Evolutionary conservation across 139 green algal species (phyloP).

Genomic region (Chlorella sp.): DNA sequence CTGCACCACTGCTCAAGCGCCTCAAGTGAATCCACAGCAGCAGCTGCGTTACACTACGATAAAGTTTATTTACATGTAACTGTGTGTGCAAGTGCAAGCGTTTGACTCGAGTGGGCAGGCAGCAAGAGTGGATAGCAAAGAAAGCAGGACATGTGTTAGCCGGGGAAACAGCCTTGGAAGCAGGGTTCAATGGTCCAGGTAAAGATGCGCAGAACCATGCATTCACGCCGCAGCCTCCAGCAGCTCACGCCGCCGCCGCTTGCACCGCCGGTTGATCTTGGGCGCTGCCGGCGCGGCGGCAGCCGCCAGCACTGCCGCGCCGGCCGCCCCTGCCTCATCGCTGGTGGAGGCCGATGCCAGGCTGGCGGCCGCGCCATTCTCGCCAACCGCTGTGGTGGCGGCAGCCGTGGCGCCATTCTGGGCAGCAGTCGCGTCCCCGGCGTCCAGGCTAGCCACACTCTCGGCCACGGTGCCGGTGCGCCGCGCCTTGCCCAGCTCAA

Average conservation of each 20-base stretch:
- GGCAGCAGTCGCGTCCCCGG: neutral
- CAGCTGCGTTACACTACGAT: too few species aligned
- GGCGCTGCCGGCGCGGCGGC: conserved; percentile 21
- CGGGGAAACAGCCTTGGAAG: too few species aligned
- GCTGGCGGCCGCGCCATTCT: conserved; percentile 10
- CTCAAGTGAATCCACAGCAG: too few species aligned
- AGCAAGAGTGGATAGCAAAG: too few species aligned
- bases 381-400: neutral
- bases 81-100: too few species aligned
- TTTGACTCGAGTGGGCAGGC: too few species aligned
- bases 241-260: conserved; percentile 46
- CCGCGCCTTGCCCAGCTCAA: conserved; percentile 56
- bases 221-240: conserved; percentile 25
- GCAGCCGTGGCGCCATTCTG: neutral
- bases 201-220: too few species aligned
- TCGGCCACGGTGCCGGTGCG: conserved; percentile 38
- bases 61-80: too few species aligned
- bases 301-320: neutral
- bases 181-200: too few species aligned
- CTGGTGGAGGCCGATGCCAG: neutral
- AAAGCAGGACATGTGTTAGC: too few species aligned
- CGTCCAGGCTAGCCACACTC: neutral
- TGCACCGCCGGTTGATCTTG: conserved; percentile 50
- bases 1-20: too few species aligned
- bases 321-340: neutral